Evolutionary conservation across 495 filamentous ascomycete genomes (phyloP), one percentile per base, ranked within the genome.

Genomic region (Chaetomium tenue): DNA sequence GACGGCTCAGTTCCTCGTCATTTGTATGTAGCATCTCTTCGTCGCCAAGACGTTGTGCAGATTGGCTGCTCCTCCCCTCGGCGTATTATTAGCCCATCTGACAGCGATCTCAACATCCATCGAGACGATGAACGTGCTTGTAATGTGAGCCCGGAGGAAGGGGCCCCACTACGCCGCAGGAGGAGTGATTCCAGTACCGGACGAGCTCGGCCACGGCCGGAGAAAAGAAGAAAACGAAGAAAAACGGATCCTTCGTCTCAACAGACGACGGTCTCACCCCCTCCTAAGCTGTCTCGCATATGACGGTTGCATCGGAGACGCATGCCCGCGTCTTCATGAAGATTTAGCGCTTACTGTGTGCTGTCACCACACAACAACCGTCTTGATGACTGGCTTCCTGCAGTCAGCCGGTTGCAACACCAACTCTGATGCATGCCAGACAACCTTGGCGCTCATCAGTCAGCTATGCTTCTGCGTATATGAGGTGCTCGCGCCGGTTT

Each of bases 321-420:
- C 11, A 25, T 15, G 33, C 48, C 33, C 22, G 39, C 16, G 5
- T 15, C 48, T 25, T 52, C 33, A 9, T 28, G 22, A 52, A 7
- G 59, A 28, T 28, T 28, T 61, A 61, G 59, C 52, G 59, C 47
- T 61, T 40, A 61, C 58, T 18, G 20, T 61, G 58, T 42, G 59
- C 23, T 61, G 59, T 61, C 59, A 61, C 59, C 47, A 26, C 47
- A 52, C 48, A 33, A n/a, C 58, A 58, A 22, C 39, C 39, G 30
- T 5, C 30, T 52, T 5, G 15, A 61, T 42, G 47, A 52, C 18
- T 15, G 58, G 47, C 11, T 30, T 37, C 20, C 59, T 53, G 59
- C 59, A 15, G 59, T 61, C 59, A 61, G 59, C 59, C 20, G 25
- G 18, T 16, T 60, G n/a, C 48, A 16, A 23, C 15, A 55, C 25